Evolutionary conservation across 1,284 basidiomycete genomes (phyloP).

Genomic region (Malassezia globosa): DNA sequence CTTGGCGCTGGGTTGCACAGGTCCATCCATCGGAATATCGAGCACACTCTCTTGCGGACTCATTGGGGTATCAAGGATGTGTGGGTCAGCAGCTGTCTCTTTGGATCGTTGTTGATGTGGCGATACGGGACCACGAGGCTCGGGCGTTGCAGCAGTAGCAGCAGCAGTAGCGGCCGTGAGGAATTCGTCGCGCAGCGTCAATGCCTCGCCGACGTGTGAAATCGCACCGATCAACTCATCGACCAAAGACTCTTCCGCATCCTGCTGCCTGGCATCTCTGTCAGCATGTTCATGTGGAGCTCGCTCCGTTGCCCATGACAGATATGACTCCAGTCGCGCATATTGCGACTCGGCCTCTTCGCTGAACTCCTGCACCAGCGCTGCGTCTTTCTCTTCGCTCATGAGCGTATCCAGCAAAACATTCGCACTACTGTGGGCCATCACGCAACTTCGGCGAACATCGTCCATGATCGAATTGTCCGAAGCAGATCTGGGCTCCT

Average conservation of each 20-base stretch:
- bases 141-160: too few species aligned
- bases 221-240: slow-evolving; percentile 5
- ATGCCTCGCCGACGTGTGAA: neutral
- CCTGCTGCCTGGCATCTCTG: neutral
- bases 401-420: slow-evolving; percentile 3
- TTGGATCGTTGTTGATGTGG: neutral
- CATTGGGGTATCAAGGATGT: neutral
- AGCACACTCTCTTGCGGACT: neutral
- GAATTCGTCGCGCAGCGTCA: neutral
- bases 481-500: too few species aligned
- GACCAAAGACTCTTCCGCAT: neutral
- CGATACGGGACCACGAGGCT: neutral
- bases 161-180: too few species aligned
- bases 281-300: neutral
- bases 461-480: too few species aligned
- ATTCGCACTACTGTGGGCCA: slow-evolving; percentile 7
- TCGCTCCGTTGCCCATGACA: slow-evolving; percentile 2
- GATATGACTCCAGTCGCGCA: neutral
- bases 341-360: neutral
- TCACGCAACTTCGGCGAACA: neutral
- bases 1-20: slow-evolving; percentile 6
- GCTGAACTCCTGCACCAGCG: neutral
- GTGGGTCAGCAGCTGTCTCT: neutral
- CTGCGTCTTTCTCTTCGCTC: neutral
- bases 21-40: neutral